phyloP scores from a whole-genome alignment of 441 rosid genomes.

The Erysimum cheiri region DNA sequence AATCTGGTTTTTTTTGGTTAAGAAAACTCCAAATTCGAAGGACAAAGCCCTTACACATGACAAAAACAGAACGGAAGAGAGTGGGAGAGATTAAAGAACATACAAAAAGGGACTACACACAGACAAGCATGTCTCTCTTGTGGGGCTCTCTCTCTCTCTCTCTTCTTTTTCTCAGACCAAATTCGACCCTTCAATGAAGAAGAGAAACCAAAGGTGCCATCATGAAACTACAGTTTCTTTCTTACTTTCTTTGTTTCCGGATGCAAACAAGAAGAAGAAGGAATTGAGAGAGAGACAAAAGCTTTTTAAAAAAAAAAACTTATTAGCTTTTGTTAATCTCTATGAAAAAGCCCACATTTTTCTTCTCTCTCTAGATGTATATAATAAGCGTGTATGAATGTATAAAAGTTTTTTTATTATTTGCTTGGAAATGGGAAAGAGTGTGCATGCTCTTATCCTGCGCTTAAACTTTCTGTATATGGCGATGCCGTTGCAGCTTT shows the following conservation, averaged over 20 bases:
- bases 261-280: slow-evolving; percentile 42
- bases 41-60: slow-evolving; percentile 46
- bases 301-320: slow-evolving; percentile 4
- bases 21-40: slow-evolving; percentile 43
- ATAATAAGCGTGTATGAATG: slow-evolving; percentile 15
- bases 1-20: slow-evolving; percentile 42
- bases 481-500: slow-evolving; percentile 93
- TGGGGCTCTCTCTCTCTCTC: slow-evolving; percentile 51
- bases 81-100: slow-evolving; percentile 52
- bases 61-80: slow-evolving; percentile 49
- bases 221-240: slow-evolving; percentile 46
- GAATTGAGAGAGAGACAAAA: slow-evolving; percentile 37
- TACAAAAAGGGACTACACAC: slow-evolving; percentile 51
- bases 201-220: slow-evolving; percentile 49
- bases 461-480: slow-evolving; percentile 69
- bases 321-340: not conserved
- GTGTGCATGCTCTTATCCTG: slow-evolving; percentile 77
- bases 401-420: slow-evolving; percentile 13
- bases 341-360: slow-evolving; percentile 33
- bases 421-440: slow-evolving; percentile 62
- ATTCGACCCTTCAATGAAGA: slow-evolving; percentile 63
- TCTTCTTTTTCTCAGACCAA: slow-evolving; percentile 49
- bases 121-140: slow-evolving; percentile 57
- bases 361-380: slow-evolving; percentile 28
- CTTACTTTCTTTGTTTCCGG: slow-evolving; percentile 21